These are phyloP conservation scores for Cladophialophora chaetospira DNA, from an alignment of 2,329 filamentous ascomycete genomes.

Conservation along the genomic window DNA sequence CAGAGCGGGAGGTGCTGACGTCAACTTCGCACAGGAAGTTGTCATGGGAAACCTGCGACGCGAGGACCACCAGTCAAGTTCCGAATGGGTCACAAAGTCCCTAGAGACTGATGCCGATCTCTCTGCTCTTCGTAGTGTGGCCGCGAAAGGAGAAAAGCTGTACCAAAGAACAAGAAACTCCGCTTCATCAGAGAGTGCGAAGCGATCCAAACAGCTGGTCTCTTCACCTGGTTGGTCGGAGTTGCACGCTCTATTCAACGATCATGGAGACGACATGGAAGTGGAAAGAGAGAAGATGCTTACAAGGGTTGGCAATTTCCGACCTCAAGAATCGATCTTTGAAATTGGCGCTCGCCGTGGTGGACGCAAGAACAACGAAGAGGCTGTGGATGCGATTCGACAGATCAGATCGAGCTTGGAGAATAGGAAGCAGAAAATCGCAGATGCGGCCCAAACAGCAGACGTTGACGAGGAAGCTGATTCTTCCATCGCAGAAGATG, in stretches of 20 bases:
- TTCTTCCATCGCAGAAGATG: conserved; percentile 7
- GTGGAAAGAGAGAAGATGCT: conserved; percentile 82
- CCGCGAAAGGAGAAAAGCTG: conserved; percentile 85
- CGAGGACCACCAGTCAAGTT: conserved; percentile 70
- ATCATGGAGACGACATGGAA: conserved; percentile 66
- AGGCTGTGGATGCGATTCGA: conserved; percentile 58
- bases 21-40: conserved; percentile 79
- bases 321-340: conserved; percentile 93
- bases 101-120: conserved; percentile 76
- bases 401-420: conserved; percentile 47
- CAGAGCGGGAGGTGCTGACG: conserved; percentile 56
- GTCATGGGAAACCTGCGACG: conserved; percentile 76
- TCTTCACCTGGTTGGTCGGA: conserved; percentile 69
- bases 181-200: conserved; percentile 86
- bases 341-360: conserved; percentile 80
- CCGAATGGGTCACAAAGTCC: conserved; percentile 82
- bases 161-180: conserved; percentile 89
- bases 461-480: conserved; percentile 43
- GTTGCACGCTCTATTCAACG: conserved; percentile 78
- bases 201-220: conserved; percentile 77
- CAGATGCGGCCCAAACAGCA: conserved; percentile 35
- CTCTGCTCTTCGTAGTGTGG: conserved; percentile 68
- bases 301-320: conserved; percentile 82
- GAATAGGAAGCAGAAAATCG: conserved; percentile 43
- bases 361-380: conserved; percentile 69